Conservation (phyloP, 2,329 filamentous ascomycete genomes). For the Lachnellula arida region DNA sequence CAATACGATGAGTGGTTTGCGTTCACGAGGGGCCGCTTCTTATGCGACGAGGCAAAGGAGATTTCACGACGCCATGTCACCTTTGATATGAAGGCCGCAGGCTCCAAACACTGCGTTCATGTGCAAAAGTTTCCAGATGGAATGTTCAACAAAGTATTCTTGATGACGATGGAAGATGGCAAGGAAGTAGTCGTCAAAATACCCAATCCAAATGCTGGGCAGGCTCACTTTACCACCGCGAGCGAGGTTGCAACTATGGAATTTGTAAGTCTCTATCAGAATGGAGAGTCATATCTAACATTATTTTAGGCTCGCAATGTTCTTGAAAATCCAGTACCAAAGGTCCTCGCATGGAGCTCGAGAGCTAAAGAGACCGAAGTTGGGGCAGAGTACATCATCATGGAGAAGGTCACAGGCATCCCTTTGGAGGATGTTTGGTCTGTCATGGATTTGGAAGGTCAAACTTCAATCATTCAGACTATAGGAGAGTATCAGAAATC, state of each 20-base stretch:
- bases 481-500: constrained; percentile 33
- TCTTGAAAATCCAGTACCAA: constrained; percentile 35
- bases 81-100: constrained; percentile 31
- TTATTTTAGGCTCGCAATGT: constrained; percentile 14
- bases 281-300: background rate
- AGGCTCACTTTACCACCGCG: constrained; percentile 7
- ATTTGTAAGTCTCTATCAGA: constrained; percentile 3
- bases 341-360: constrained; percentile 38
- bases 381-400: constrained; percentile 36
- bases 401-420: constrained; percentile 34
- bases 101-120: constrained; percentile 14
- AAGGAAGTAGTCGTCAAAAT: constrained; percentile 8
- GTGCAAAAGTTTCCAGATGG: constrained; percentile 26
- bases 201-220: constrained; percentile 10
- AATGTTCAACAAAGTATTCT: constrained; percentile 9
- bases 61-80: background rate
- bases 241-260: constrained; percentile 17
- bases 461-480: constrained; percentile 32
- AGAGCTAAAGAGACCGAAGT: constrained; percentile 30
- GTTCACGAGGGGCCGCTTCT: background rate
- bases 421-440: constrained; percentile 24
- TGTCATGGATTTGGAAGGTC: constrained; percentile 21
- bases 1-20: no score
- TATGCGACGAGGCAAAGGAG: background rate
- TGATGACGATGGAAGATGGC: constrained; percentile 13